Base-by-base conservation (phyloP, 352 stramenopile species). In the Phytophthora podocarpi region DNA sequence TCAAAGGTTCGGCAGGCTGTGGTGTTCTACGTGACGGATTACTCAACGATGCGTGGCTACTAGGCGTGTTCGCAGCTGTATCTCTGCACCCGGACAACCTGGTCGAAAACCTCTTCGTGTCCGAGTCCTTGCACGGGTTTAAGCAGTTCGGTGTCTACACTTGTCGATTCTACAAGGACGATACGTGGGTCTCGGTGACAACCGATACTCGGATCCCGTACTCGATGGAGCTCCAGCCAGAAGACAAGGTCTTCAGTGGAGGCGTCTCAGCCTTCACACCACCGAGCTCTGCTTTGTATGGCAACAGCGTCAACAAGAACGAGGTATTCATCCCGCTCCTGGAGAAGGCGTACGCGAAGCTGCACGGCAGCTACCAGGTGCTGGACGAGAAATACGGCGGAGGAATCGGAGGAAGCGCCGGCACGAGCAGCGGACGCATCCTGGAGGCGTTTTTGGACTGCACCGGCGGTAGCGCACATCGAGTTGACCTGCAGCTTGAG, bases 81-180 rank as follows among this genome's bases (percentile, higher is more conserved):
- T 84, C 85, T 12, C 58, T 90, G 15, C 87, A 95, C 51, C 81
- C 81, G 2, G 83, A 92, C 63, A 86, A 90, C 31, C 70, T 98
- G 15, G 85, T 98, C 24, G 89, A 98, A 72, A 96, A 97, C 57
- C 70, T 98, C 16, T 97, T 98, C 37, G 85, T 86, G 31, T 96
- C 85, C 50, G 84, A 95, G 27, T 86, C 82, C 11, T 71, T 96
- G 13, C 57, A 90, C 27, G 70, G 65, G 18, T 94, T 93, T 55
- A 90, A 93, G 56, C 66, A 82, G 32, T 97, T 85, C 59, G 91
- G 91, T 9, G 75, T 97, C 16, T 97, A 87, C 67, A 97, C 87
- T 1, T 98, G 91, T 68, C 87, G 91, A 15, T 97, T 98, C 65
- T 98, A 96, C 75, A 96, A 96, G 45, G 86, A 97, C 60, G 89